These are phyloP conservation scores for Melampsora occidentalis DNA, from an alignment of 1,284 basidiomycete species.

Conservation along the genomic window DNA sequence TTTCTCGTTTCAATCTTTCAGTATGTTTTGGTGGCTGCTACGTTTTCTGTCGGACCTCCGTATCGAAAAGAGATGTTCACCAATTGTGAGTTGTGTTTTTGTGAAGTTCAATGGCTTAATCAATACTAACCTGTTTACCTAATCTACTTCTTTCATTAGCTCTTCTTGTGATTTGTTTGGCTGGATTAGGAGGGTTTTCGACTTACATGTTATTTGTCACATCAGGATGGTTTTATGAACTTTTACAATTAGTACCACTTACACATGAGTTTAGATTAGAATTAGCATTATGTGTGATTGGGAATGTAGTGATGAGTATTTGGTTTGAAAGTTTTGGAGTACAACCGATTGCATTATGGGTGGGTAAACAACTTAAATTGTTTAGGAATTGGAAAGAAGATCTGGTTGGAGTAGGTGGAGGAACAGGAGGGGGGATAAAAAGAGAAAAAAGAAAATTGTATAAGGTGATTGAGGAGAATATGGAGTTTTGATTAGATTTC, in stretches of 20 bases:
- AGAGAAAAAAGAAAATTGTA: constrained; percentile 27
- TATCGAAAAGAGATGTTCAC: constrained; percentile 93
- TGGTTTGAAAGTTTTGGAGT: constrained; percentile 35
- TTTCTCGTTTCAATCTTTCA: constrained; percentile 97
- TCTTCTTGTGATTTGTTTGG: constrained; percentile 32
- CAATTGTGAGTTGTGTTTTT: constrained; percentile 63
- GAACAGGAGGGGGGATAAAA: constrained; percentile 3
- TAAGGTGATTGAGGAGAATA: constrained; percentile 33
- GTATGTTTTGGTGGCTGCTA: constrained; percentile 91
- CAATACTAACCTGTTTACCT: background rate
- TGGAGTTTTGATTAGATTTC: background rate
- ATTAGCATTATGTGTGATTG: constrained; percentile 25
- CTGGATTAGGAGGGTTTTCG: constrained; percentile 28
- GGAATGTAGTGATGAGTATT: constrained; percentile 27
- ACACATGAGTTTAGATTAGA: constrained; percentile 24
- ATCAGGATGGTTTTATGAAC: constrained; percentile 24
- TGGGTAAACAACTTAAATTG: constrained; percentile 18
- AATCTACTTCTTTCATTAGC: constrained; percentile 4
- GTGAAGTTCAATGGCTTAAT: background rate
- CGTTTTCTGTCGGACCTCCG: constrained; percentile 96
- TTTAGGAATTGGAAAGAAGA: constrained; percentile 12
- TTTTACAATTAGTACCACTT: constrained; percentile 20
- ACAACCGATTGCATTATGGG: constrained; percentile 35
- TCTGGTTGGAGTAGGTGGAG: background rate
- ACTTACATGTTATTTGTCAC: constrained; percentile 20